Base-by-base conservation (phyloP, 257 asterid species). In the Petunia secreta region DNA sequence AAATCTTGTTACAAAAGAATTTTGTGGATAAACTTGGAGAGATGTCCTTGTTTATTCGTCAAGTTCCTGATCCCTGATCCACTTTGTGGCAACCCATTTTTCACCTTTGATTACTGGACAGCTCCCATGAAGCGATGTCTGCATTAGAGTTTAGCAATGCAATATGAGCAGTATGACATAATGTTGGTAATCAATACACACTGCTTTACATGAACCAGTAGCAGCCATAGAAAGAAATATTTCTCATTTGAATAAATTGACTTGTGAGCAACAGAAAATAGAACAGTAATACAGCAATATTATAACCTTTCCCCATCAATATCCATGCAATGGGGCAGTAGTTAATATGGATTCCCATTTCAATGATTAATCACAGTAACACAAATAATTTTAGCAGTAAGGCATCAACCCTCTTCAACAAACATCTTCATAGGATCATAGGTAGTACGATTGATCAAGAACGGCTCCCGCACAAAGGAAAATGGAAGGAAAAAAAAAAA, bases 71-170 rank as follows among this genome's bases (percentile, higher is more conserved):
- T 92, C 89, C 86, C 98, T 92, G 82, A 94, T 89, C 99, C 99
- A 96, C 85, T 96, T 96, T 8, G 98, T 96, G 43, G 98, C 99
- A 25, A 96, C 99, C 99, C 99, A 96, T 87, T 94, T 96, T 88
- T 92, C 89, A 66, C 99, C 98, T 88, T 79, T 85, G 87, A 87
- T 86, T 55, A 94, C 99, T 5, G 98, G 92, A 82, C 99, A 96
- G 88, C 99, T 96, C 85, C 99, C 99, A 79, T 94, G 98, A 57
- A 91, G 92, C 73, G 99, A 94, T 41, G 86, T 79, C 98, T 95
- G 93, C 85, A 80, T 7, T 73, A 36, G 41, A 39, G 6, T 67
- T 75, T 52, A 54, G 55, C 63, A 77, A 78, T 60, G 46, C 78
- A 74, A 79, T 25, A 48, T 46, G 44, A 34, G 44, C 44, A 48